A percentile compares a stretch with the other conserved stretches of the same genome.
Evolutionary conservation across 1,139 yeast species (phyloP).

Genomic region (Hemisphaericaspora lyxosophila): DNA sequence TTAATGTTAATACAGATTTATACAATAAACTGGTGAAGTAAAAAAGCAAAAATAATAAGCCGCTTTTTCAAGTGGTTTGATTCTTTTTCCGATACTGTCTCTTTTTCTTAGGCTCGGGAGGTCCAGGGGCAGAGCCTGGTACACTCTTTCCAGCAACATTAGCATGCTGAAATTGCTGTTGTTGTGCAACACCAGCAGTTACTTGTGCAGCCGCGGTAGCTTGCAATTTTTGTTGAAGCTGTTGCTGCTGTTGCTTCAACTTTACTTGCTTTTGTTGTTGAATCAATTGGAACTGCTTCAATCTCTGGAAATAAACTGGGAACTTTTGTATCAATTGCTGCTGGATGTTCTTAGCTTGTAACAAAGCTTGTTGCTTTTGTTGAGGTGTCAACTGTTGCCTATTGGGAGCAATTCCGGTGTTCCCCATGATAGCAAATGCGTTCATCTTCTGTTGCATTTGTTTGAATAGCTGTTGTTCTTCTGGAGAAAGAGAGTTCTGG

Average conservation of each 20-base stretch:
- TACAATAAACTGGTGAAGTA: neutral
- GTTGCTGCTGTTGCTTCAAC: slow-evolving; percentile 17
- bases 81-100: slow-evolving; percentile 14
- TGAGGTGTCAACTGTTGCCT: slow-evolving; percentile 44
- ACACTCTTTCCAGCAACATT: slow-evolving; percentile 18
- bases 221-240: slow-evolving; percentile 12
- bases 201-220: slow-evolving; percentile 10
- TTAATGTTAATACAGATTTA: slow-evolving; percentile 6
- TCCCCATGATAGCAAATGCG: slow-evolving; percentile 47
- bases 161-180: slow-evolving; percentile 14
- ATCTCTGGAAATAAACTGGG: slow-evolving; percentile 45
- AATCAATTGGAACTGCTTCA: slow-evolving; percentile 41
- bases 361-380: slow-evolving; percentile 48
- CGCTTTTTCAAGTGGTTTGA: slow-evolving; percentile 1
- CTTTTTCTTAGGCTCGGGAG: slow-evolving; percentile 14
- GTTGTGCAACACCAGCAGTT: slow-evolving; percentile 14
- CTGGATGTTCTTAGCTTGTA: slow-evolving; percentile 44
- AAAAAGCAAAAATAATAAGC: neutral
- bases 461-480: slow-evolving; percentile 46
- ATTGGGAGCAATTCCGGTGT: slow-evolving; percentile 46
- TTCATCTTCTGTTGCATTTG: slow-evolving; percentile 44
- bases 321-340: slow-evolving; percentile 46
- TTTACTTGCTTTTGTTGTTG: slow-evolving; percentile 36
- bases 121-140: slow-evolving; percentile 8
- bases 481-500: slow-evolving; percentile 42